These are phyloP conservation scores for Sclerotinia nivalis DNA, from an alignment of 2,329 filamentous ascomycete species.

Conservation along the genomic window DNA sequence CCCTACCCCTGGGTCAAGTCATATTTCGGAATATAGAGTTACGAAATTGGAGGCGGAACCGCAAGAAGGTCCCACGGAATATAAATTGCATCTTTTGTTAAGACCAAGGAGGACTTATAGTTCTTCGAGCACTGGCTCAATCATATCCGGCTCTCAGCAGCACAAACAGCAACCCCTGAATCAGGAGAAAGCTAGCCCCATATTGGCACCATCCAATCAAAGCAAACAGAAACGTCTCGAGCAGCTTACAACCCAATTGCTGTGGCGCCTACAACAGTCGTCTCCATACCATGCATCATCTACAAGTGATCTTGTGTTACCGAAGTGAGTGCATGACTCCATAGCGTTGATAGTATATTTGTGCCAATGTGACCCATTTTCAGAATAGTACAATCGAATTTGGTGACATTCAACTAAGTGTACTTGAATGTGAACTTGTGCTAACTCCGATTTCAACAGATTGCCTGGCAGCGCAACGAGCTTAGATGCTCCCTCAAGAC, in stretches of 20 bases:
- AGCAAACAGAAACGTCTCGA: constrained; percentile 81
- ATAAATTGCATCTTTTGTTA: constrained; percentile 89
- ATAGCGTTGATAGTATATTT: not conserved
- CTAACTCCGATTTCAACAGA: constrained; percentile 16
- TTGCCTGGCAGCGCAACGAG: constrained; percentile 65
- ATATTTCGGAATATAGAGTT: constrained; percentile 63
- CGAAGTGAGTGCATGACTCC: constrained; percentile 46
- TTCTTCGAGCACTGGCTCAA: constrained; percentile 64
- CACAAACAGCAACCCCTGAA: constrained; percentile 30
- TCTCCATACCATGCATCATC: constrained; percentile 86
- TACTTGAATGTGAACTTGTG: not conserved
- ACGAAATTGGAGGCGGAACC: constrained; percentile 85
- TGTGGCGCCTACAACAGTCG: constrained; percentile 95
- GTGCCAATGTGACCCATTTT: not conserved
- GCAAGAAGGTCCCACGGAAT: constrained; percentile 92
- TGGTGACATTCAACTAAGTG: not conserved
- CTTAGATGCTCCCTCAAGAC: constrained; percentile 49
- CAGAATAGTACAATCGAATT: not conserved
- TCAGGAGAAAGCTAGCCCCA: constrained; percentile 27
- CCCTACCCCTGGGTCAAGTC: constrained; percentile 41
- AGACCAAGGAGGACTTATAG: constrained; percentile 74
- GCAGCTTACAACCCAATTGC: constrained; percentile 88
- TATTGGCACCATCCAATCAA: constrained; percentile 50
- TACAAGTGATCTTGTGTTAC: constrained; percentile 72
- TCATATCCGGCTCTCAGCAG: constrained; percentile 44